Percentiles rank a stretch among this genome's conserved stretches.
These are phyloP conservation scores for Thalassiosira delicatula DNA, from an alignment of 352 stramenopile genomes.

Conservation along the genomic window DNA sequence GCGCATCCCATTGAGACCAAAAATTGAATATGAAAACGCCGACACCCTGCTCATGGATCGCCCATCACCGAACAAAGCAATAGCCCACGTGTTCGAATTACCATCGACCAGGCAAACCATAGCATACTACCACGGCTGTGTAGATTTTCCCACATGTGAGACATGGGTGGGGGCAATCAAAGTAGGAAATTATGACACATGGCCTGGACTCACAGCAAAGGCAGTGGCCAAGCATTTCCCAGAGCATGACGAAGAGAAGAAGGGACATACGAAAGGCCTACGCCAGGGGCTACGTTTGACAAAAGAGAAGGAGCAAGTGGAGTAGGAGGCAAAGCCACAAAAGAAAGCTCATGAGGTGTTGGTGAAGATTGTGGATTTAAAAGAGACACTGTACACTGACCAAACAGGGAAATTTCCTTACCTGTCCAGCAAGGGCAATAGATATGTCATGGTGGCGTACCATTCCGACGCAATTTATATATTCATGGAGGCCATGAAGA, in stretches of 20 bases:
- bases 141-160: neutral
- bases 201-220: neutral
- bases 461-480: slow-evolving; percentile 56
- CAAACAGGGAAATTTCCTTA: slow-evolving; percentile 42
- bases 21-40: neutral
- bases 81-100: neutral
- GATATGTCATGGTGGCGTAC: slow-evolving; percentile 59
- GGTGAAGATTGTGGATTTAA: neutral
- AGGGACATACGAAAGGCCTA: neutral
- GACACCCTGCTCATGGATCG: neutral
- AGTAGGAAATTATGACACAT: neutral
- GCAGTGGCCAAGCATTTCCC: neutral
- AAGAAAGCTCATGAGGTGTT: neutral
- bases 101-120: neutral
- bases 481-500: slow-evolving; percentile 24
- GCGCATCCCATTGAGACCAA: neutral
- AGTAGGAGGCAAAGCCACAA: too few species aligned
- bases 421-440: slow-evolving; percentile 41
- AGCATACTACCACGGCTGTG: neutral
- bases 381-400: slow-evolving; percentile 28
- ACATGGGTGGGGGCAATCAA: neutral
- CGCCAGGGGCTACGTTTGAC: neutral
- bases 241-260: neutral
- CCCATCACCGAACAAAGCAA: neutral
- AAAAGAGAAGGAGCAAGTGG: neutral